Evolutionary conservation across 306 rosid species (phyloP), one percentile per base, ranked within the genome.

Genomic region (Mimosa bimucronata): DNA sequence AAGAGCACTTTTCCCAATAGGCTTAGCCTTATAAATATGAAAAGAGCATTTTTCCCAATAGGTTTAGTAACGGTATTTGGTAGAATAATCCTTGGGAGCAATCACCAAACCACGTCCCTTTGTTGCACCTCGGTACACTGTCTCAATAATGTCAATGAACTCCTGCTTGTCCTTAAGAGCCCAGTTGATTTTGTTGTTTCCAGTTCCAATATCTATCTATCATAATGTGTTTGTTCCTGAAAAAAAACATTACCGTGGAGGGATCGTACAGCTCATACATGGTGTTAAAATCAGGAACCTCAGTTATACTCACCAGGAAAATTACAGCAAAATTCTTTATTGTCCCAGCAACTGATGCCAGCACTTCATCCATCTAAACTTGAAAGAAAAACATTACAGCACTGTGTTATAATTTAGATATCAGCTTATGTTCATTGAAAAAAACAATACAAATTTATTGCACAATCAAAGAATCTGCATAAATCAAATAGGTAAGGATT

Each of bases 81-180:
- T 95, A 61, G 99, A 95, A 81, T 94, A 92, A 82, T 94, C 98
- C 78, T 94, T 94, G 48, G 98, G 98, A 40, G 97, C 98, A 81
- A 94, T 94, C 79, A 94, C 97, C 29, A 94, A 84, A 89, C 98
- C 97, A 0, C 97, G 94, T 2, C 98, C 97, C 80, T 92, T 94
- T 80, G 97, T 87, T 2, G 98, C 98, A 41, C 98, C 98, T 7
- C 94, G 87, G 64, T 90, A 94, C 26, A 90, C 97, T 0, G 99
- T 95, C 81, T 95, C 99, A 7, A 95, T 80, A 19, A 95, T 91
- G 84, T 91, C 96, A 40, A 95, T 89, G 90, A 95, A 95, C 83
- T 95, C 97, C 60, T 95, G 98, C 85, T 95, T 95, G 88, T 95
- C 96, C 91, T 95, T 92, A 65, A 95, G 92, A 61, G 98, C 99